Base-by-base conservation (phyloP, 257 asterid species). In the Capsicum rhomboideum region DNA sequence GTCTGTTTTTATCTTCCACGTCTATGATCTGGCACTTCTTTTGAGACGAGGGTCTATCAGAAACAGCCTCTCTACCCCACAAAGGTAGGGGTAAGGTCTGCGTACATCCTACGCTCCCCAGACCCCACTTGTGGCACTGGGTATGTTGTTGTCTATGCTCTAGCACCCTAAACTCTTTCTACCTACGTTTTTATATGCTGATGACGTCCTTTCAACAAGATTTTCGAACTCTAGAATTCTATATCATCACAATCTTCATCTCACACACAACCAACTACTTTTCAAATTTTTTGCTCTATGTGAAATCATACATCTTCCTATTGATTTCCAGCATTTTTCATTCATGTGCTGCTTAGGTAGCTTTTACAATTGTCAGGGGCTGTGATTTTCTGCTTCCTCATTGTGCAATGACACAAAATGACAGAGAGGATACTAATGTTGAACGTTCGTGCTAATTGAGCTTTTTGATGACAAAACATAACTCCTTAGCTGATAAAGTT, bases 1-100 rank as follows among this genome's bases (percentile, higher is more conserved):
- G 99, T 97, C 88, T 66, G 92, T 85, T 68, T 13, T 49, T 40
- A n/a, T 52, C 23, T 68, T 75, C 50, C 83, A 6, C 64, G 56
- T 52, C 52, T 69, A 42, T 61, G 59, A 52, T 13, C 42, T 26
- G 42, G 42, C 74, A 10, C 84, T 63, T 26, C 5, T 12, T 61
- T 63, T 26, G 37, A 63, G 69, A 63, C 40, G 2, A 29, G 69
- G 37, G 20, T 26, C 69, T 28, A 63, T 26, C 10, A 5, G 26
- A 12, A 63, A 12, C 69, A 28, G 10, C 37, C 20, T 63, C 40
- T 63, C 69, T 63, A 63, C 37, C 20, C 20, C 69, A 63, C 40
- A 63, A 63, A 26, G 18, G 37, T 63, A 63, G 40, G 69, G 69
- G 69, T 63, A 63, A 26, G 69, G 40, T 50, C 17, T 13, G 54